These are phyloP conservation scores for Immersiella caudata DNA, from an alignment of 495 filamentous ascomycete genomes.

Conservation along the genomic window DNA sequence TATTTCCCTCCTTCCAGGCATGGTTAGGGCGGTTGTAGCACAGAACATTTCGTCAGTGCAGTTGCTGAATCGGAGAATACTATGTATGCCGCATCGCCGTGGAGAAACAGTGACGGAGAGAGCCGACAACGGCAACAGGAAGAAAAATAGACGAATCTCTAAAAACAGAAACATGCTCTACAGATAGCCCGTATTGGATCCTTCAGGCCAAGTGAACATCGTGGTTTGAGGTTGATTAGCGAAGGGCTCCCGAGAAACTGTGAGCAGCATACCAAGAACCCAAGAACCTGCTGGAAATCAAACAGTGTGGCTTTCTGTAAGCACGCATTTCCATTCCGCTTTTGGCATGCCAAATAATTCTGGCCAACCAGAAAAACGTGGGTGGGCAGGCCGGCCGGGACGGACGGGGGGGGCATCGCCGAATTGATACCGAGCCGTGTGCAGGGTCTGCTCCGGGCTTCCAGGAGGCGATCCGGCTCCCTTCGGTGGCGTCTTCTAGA, in stretches of 20 bases:
- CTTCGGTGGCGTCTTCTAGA: conserved; percentile 11
- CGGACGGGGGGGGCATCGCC: conserved; percentile 10
- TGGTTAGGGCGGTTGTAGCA: conserved; percentile 4
- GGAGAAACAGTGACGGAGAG: too few relatives aligned
- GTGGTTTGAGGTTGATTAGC: conserved; percentile 6
- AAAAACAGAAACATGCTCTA: neutral
- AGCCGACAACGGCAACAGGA: neutral
- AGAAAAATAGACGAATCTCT: neutral
- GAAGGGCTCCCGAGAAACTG: neutral
- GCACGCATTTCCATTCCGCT: conserved; percentile 16
- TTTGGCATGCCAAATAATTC: conserved; percentile 7
- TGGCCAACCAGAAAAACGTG: neutral
- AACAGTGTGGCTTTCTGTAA: conserved; percentile 17
- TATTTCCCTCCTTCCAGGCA: neutral
- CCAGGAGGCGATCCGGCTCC: neutral
- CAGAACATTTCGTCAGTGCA: conserved; percentile 18
- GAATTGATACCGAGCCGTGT: conserved; percentile 22
- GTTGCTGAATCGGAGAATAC: neutral
- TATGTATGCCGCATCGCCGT: neutral
- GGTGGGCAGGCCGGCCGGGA: neutral
- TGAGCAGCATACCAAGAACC: neutral
- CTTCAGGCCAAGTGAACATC: neutral
- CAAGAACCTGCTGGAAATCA: conserved; percentile 8
- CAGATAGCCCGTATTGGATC: neutral
- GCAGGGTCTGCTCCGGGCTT: conserved; percentile 4